phyloP scores from a whole-genome alignment of 1,139 yeast genomes.

The Magnusiomyces magnusii region DNA sequence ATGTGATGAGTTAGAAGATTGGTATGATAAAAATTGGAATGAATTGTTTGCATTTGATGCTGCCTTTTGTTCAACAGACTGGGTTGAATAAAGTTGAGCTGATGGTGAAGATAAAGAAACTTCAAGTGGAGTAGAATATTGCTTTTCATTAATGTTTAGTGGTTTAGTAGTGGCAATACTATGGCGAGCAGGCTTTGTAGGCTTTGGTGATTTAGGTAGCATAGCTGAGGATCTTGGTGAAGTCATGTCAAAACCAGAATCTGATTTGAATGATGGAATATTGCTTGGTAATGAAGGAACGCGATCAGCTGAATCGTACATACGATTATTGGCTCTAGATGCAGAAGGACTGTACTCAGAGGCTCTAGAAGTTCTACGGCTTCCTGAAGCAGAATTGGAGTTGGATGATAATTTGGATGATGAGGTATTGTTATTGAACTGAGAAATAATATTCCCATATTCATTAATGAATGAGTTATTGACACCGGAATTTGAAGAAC shows the following conservation, averaged over 20 bases:
- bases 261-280: background rate
- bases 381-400: background rate
- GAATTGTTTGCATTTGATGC: background rate
- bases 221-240: background rate
- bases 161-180: background rate
- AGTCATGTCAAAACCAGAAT: background rate
- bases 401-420: background rate
- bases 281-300: background rate
- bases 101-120: background rate
- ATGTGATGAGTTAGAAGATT: background rate
- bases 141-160: background rate
- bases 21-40: background rate
- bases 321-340: background rate
- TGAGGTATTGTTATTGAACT: background rate
- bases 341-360: background rate
- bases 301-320: background rate
- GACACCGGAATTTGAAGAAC: slow-evolving; percentile 9
- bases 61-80: background rate
- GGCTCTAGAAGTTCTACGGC: background rate
- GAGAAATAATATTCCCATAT: slow-evolving; percentile 10
- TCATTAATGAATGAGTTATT: slow-evolving; percentile 11
- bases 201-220: background rate
- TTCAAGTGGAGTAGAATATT: background rate
- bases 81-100: background rate
- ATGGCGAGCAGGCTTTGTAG: background rate